Conservation (phyloP, 305 asterid species). For the Coffea humblotiana region DNA sequence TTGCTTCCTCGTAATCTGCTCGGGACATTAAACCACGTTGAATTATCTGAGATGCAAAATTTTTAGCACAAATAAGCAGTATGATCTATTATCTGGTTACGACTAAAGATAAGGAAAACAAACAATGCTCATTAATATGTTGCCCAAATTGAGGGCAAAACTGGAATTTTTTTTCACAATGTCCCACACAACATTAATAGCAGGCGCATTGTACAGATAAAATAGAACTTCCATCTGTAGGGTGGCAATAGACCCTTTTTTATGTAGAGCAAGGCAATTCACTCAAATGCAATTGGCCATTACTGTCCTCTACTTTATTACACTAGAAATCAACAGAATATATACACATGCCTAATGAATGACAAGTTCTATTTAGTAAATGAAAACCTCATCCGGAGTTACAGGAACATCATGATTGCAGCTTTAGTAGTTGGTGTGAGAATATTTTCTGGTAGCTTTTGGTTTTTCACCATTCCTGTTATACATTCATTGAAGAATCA, state of each 20-base stretch:
- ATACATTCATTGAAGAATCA: conserved; percentile 16
- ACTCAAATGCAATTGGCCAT: too few relatives aligned
- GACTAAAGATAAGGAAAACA: neutral
- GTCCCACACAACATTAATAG: neutral
- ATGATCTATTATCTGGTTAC: neutral
- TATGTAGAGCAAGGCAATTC: neutral
- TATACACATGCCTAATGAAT: neutral
- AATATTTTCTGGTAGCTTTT: conserved; percentile 65
- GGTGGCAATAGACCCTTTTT: neutral
- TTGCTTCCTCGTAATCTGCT: conserved; percentile 73
- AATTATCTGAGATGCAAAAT: conserved; percentile 57
- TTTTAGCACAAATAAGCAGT: neutral
- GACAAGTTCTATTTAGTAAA: neutral
- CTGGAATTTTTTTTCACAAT: neutral
- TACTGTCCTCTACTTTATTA: neutral
- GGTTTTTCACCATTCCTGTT: conserved; percentile 81
- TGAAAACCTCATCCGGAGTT: conserved; percentile 74
- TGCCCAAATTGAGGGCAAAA: too few relatives aligned
- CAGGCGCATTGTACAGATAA: too few relatives aligned
- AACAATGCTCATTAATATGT: neutral
- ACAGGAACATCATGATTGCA: conserved; percentile 90
- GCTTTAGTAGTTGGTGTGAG: conserved; percentile 94
- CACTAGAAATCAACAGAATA: neutral
- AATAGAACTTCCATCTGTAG: neutral
- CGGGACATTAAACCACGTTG: conserved; percentile 70